Evolutionary conservation across 2,329 filamentous ascomycete genomes (phyloP), one percentile per base, ranked within the genome.

Genomic region (Talaromyces sp.): DNA sequence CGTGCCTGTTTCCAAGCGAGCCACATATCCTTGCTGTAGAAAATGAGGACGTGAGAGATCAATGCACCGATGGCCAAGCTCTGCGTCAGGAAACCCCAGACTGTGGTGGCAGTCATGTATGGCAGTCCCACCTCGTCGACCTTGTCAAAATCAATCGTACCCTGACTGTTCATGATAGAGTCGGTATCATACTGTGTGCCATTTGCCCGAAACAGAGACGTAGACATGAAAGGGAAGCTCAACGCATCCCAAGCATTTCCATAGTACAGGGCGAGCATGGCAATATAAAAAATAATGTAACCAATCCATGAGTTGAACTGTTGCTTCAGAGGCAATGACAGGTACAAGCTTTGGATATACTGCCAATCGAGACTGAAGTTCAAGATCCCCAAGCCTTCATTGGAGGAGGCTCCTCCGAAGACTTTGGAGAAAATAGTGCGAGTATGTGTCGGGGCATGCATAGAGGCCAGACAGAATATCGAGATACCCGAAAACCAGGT

Each of bases 171-270:
- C 8, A 73, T 50, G 1, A 75, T 67, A 0, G 67, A 63, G 0
- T 66, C 65, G 0, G 67, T 68, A 5, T 64, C 60, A 35, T 70
- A 69, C 2, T 60, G 60, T 1, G 65, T 70, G 6, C 72, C 72
- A 25, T 73, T 73, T 12, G 56, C 48, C 3, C 57, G 52, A 50
- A 76, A 75, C 1, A 76, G 76, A 68, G 62, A 75, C 0, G 66
- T 68, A 2, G 70, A 71, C 70, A 71, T 71, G 65, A 71, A 71
- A 0, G 70, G 70, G 31, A 70, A 66, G 3, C 35, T 60, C 18
- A 65, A 62, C 1, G 69, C 64, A 39, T 66, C 59, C 69, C 68
- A 71, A 3, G 60, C 66, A 55, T 71, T 71, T 57, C 68, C 64
- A 59, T 71, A 71, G 52, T 69, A 71, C 2, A 71, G 55, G 0